Conservation (phyloP, 768 basidiomycete genomes). For the Russula griseocarnosa region DNA sequence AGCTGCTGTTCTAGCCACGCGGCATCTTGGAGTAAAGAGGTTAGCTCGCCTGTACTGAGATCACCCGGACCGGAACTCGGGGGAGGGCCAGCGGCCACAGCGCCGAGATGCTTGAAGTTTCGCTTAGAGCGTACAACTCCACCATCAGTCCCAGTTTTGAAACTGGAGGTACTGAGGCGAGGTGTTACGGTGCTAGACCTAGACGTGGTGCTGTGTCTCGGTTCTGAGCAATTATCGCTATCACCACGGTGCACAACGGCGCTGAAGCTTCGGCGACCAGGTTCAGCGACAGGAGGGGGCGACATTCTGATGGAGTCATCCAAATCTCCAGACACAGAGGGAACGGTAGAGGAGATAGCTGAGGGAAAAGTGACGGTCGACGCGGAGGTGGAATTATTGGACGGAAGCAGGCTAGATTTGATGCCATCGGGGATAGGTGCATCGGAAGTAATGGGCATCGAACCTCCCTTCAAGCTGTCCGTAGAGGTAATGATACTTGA, state of each 20-base stretch:
- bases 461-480: not conserved
- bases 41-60: conserved; percentile 51
- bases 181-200: conserved; percentile 25
- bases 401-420: not conserved
- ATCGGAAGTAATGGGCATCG: not conserved
- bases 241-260: conserved; percentile 36
- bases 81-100: conserved; percentile 36
- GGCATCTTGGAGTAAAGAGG: conserved; percentile 53
- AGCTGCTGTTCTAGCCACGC: conserved; percentile 54
- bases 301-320: conserved; percentile 9
- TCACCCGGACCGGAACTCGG: conserved; percentile 51
- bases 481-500: not conserved
- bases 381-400: not conserved
- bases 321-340: not conserved
- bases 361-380: not conserved
- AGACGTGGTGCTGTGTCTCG: conserved; percentile 15
- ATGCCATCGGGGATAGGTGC: not conserved
- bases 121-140: conserved; percentile 28
- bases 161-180: conserved; percentile 23
- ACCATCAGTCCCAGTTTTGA: conserved; percentile 28
- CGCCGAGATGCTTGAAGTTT: conserved; percentile 29
- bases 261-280: conserved; percentile 32
- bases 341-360: not conserved
- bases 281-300: conserved; percentile 14
- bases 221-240: conserved; percentile 12